Percentiles rank a stretch among this genome's conserved stretches.
phyloP scores from a whole-genome alignment of 345 rosid genomes.

The Trapa incisa region DNA sequence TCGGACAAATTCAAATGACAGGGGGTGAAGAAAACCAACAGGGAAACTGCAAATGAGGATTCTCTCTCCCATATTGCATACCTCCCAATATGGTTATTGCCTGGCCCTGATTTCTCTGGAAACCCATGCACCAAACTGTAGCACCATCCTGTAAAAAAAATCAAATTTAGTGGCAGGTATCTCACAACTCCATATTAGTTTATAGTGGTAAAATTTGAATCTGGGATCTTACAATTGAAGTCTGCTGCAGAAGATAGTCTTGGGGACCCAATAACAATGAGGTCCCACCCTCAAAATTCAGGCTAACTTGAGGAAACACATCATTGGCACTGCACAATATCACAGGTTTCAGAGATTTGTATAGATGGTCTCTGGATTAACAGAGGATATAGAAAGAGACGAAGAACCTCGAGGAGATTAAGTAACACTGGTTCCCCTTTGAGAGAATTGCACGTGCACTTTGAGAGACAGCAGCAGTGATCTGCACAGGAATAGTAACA shows the following conservation, averaged over 20 bases:
- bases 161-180: background rate
- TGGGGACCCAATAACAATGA: conserved; percentile 66
- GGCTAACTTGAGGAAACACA: conserved; percentile 77
- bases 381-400: background rate
- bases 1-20: background rate
- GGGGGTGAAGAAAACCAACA: background rate
- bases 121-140: conserved; percentile 86
- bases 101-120: conserved; percentile 63
- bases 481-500: conserved; percentile 29
- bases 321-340: conserved; percentile 40
- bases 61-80: conserved; percentile 11
- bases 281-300: conserved; percentile 85
- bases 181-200: background rate
- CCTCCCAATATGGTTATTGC: conserved; percentile 87
- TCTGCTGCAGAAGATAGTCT: conserved; percentile 84
- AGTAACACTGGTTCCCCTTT: conserved; percentile 69
- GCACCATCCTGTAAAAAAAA: conserved; percentile 51
- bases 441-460: conserved; percentile 42
- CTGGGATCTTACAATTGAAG: conserved; percentile 40
- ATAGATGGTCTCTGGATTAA: background rate
- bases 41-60: background rate
- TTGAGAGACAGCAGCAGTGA: conserved; percentile 46
- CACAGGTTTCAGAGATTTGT: background rate
- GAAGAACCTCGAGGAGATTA: conserved; percentile 46
- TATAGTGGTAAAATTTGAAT: background rate